These are phyloP conservation scores for Cutaneotrichosporon dermatis DNA, from an alignment of 1,284 basidiomycete species.

Conservation along the genomic window DNA sequence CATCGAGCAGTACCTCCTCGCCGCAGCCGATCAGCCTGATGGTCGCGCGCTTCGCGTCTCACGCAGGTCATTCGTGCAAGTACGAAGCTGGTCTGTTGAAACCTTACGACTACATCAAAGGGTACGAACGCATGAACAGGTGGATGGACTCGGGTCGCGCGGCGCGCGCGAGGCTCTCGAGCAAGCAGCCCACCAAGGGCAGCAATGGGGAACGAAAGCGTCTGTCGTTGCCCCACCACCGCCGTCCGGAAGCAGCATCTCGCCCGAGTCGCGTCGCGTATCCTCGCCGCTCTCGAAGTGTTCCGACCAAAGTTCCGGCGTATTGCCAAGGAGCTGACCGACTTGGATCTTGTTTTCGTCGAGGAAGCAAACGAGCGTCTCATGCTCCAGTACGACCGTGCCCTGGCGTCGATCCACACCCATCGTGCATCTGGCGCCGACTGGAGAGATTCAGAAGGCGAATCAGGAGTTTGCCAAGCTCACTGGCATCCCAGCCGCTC, in stretches of 20 bases:
- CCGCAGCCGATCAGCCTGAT: constrained; percentile 89
- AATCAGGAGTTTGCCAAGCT: constrained; percentile 66
- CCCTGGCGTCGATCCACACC: constrained; percentile 95
- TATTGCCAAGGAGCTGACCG: constrained; percentile 81
- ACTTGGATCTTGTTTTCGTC: constrained; percentile 96
- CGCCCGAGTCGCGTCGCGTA: constrained; percentile 86
- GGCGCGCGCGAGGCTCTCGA: constrained; percentile 51
- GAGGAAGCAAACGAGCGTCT: constrained; percentile 96
- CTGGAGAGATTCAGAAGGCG: constrained; percentile 97
- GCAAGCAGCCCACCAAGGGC: constrained; percentile 12
- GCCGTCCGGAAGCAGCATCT: constrained; percentile 51
- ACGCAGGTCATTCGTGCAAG: constrained; percentile 89
- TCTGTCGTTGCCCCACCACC: constrained; percentile 11
- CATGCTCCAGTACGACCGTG: constrained; percentile 90
- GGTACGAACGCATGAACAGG: constrained; percentile 77
- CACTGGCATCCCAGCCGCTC: constrained; percentile 36
- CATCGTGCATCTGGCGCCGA: constrained; percentile 95
- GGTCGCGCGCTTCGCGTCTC: constrained; percentile 87
- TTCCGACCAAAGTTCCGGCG: constrained; percentile 90
- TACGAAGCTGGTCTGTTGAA: constrained; percentile 93
- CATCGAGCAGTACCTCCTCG: constrained; percentile 66
- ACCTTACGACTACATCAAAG: constrained; percentile 95
- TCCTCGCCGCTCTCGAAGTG: constrained; percentile 64
- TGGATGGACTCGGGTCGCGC: constrained; percentile 75
- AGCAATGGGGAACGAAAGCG: background rate